Base-by-base conservation (phyloP, 2,329 filamentous ascomycete species). In the Tolypocladium ovalisporum region DNA sequence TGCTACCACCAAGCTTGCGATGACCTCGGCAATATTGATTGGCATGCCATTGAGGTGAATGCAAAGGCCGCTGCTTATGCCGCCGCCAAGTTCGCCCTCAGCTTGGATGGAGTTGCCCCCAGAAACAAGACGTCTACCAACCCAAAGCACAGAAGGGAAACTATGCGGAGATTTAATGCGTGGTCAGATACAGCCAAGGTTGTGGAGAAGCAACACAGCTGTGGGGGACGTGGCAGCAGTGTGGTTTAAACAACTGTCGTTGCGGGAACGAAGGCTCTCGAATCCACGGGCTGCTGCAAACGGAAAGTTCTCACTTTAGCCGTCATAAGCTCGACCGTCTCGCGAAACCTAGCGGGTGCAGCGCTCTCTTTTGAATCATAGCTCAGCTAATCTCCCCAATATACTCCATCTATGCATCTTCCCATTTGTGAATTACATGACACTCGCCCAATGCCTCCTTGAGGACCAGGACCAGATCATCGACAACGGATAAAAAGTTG, bases 1-100 rank as follows among this genome's bases (percentile, higher is more conserved):
- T 71, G 71, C 68, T 73, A 75, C 65, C 70, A 78, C 62, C 58
- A 70, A 40, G 67, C 68, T 29, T 75, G 74, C 61, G 76, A 78
- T 54, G 68, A 63, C 40, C 65, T 74, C 29, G 56, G 66, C 42
- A 75, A 77, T 64, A 70, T 77, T 58, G 69, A 76, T 65, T 70
- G 71, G 67, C 68, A 71, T 1, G 73, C 73, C 4, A n/a, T 74
- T 22, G 71, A 68, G 0, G 61, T 69, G 54, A 76, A 72, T 60
- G 60, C 72, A 53, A 73, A 71, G 65, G 68, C 73, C 3, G 83
- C 83, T 54, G 82, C 79, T 1, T 70, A 76, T 58, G 75, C 75
- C 2, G 75, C 79, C 34, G 81, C 80, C 17, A 61, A 68, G 35
- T 68, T 75, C 24, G 72, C 72, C 7, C 62, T 71, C 22, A 71